Percentiles rank a stretch among this genome's conserved stretches.
Evolutionary conservation across 495 filamentous ascomycete species (phyloP).

Genomic region (Neurospora sp.): DNA sequence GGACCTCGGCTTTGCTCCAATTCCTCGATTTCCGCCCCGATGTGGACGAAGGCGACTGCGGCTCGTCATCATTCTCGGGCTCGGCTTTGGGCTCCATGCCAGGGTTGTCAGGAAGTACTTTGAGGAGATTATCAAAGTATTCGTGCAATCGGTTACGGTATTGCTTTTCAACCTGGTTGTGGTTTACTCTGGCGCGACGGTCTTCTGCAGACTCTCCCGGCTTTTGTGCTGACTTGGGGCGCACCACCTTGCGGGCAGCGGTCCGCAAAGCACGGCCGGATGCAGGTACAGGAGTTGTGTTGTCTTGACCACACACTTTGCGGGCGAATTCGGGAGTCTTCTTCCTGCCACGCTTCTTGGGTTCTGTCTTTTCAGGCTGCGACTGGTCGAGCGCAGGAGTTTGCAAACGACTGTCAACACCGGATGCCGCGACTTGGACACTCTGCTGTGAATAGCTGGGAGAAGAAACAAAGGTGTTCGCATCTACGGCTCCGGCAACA

Average conservation of each 20-base stretch:
- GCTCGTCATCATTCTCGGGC: background rate
- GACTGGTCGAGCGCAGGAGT: background rate
- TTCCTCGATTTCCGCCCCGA: background rate
- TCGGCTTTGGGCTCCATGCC: background rate
- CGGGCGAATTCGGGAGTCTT: background rate
- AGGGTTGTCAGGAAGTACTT: constrained; percentile 11
- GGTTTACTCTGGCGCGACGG: constrained; percentile 15
- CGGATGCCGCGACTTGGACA: background rate
- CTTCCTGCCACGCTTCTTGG: background rate
- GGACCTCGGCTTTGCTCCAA: constrained; percentile 22
- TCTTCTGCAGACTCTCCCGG: constrained; percentile 14
- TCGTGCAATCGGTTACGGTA: constrained; percentile 21
- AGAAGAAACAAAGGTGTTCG: background rate
- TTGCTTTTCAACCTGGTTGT: constrained; percentile 24
- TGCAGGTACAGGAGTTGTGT: background rate
- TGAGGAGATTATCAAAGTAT: constrained; percentile 18
- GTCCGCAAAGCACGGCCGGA: constrained; percentile 3
- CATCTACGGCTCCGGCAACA: background rate
- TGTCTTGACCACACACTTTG: background rate
- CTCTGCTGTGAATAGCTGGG: background rate
- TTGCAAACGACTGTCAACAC: background rate
- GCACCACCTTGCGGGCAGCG: constrained; percentile 3
- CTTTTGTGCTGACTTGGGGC: background rate
- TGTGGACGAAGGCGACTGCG: background rate
- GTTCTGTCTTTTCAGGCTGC: background rate